Percentiles rank a stretch among this genome's conserved stretches.
These are phyloP conservation scores for Globisporangium parvum DNA, from an alignment of 352 stramenopile species.

Conservation along the genomic window DNA sequence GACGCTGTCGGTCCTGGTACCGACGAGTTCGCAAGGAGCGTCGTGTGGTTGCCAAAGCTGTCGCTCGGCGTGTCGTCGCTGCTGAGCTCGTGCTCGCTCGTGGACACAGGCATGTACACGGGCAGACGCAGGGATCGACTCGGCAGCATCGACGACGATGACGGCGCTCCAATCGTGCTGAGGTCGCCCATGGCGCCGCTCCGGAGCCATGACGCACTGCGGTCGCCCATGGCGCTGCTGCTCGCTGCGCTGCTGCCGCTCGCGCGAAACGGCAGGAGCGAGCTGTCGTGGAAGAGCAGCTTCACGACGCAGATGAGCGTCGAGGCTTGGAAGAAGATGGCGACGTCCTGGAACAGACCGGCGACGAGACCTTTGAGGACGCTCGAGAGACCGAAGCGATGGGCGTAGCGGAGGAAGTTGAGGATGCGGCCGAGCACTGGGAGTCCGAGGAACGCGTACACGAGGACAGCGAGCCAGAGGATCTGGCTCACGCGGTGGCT, in stretches of 20 bases:
- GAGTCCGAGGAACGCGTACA: constrained; percentile 62
- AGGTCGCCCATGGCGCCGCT: constrained; percentile 1
- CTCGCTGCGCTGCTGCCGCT: not conserved
- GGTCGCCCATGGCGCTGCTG: not conserved
- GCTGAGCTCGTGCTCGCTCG: constrained; percentile 41
- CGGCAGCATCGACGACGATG: too few species aligned
- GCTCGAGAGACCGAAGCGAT: constrained; percentile 37
- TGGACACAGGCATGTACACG: constrained; percentile 60
- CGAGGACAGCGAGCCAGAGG: constrained; percentile 55
- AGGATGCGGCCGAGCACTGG: constrained; percentile 56
- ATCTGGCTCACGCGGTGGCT: constrained; percentile 48
- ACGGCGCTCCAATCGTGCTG: constrained; percentile 1
- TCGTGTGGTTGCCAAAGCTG: constrained; percentile 37
- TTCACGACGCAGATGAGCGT: constrained; percentile 69
- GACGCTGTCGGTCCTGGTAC: constrained; percentile 14
- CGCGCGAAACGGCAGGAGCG: constrained; percentile 4
- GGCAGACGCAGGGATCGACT: constrained; percentile 23
- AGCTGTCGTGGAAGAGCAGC: constrained; percentile 36
- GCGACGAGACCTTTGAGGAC: constrained; percentile 43
- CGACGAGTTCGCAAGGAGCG: constrained; percentile 25
- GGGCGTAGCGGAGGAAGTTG: constrained; percentile 51
- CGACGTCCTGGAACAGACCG: constrained; percentile 50
- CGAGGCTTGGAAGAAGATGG: constrained; percentile 53
- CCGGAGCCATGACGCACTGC: constrained; percentile 7
- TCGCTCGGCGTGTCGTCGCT: constrained; percentile 1